These are phyloP conservation scores for Diaporthe caulivora DNA, from an alignment of 2,329 filamentous ascomycete species.

Conservation along the genomic window DNA sequence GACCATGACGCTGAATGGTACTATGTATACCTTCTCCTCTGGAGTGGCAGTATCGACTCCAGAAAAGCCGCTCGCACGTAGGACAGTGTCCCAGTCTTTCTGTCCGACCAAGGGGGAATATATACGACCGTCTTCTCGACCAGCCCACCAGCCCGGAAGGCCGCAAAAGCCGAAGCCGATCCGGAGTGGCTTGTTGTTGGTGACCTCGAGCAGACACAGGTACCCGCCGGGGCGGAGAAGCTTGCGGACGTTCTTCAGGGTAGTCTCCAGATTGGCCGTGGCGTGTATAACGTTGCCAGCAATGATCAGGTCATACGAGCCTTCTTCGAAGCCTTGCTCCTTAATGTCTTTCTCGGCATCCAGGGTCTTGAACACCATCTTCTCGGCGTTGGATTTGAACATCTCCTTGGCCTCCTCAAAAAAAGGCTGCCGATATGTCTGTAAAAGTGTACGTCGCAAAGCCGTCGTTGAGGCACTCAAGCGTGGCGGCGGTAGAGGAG, in stretches of 20 bases:
- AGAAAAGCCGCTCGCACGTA: conserved; percentile 14
- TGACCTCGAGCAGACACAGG: conserved; percentile 58
- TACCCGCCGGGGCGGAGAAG: conserved; percentile 59
- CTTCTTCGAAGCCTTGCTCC: conserved; percentile 47
- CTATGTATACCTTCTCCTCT: background rate
- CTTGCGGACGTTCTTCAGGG: conserved; percentile 48
- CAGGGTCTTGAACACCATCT: conserved; percentile 37
- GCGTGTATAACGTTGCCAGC: conserved; percentile 55
- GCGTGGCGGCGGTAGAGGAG: conserved; percentile 51
- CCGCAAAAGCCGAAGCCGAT: conserved; percentile 43
- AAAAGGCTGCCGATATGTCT: conserved; percentile 55
- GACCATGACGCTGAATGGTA: conserved; percentile 19
- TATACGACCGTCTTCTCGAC: conserved; percentile 23
- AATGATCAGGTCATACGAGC: conserved; percentile 53
- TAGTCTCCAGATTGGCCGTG: conserved; percentile 46
- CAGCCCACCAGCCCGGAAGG: conserved; percentile 33
- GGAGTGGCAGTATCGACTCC: conserved; percentile 30
- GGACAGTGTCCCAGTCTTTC: conserved; percentile 2
- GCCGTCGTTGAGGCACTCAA: conserved; percentile 46
- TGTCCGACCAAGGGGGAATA: background rate
- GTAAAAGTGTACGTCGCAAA: conserved; percentile 58
- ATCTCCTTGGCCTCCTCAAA: conserved; percentile 49
- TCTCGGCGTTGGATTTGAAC: conserved; percentile 35
- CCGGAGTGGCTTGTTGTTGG: conserved; percentile 36
- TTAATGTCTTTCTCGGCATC: conserved; percentile 47